phyloP scores from a whole-genome alignment of 352 stramenopile genomes.

The Globisporangium yorkense region DNA sequence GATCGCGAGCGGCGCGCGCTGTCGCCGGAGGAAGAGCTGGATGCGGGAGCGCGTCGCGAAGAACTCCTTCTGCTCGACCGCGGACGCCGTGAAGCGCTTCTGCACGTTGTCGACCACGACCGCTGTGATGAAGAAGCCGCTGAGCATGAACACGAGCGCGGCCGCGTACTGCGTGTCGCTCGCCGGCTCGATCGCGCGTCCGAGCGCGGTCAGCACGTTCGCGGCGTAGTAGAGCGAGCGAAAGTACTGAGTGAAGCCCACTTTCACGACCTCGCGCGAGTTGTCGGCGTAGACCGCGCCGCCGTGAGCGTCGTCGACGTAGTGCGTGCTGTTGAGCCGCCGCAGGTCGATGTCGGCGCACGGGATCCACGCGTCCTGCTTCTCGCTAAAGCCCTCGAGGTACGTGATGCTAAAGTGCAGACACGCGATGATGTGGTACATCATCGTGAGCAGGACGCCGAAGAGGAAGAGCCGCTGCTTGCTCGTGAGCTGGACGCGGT shows the following conservation, averaged over 20 bases:
- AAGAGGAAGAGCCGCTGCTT: constrained; percentile 44
- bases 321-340: constrained; percentile 31
- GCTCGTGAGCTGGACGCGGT: constrained; percentile 39
- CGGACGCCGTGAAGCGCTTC: constrained; percentile 69
- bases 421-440: constrained; percentile 58
- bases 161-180: constrained; percentile 44
- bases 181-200: constrained; percentile 39
- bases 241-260: constrained; percentile 50
- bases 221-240: constrained; percentile 56
- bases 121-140: constrained; percentile 66
- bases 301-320: constrained; percentile 8
- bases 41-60: constrained; percentile 49
- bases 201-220: constrained; percentile 48
- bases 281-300: constrained; percentile 16
- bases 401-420: constrained; percentile 57
- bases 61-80: constrained; percentile 72
- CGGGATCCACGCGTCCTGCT: constrained; percentile 37
- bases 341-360: constrained; percentile 37
- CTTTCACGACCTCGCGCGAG: constrained; percentile 16
- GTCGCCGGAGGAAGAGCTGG: constrained; percentile 59
- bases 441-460: constrained; percentile 34
- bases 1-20: constrained; percentile 49
- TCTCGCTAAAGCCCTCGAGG: constrained; percentile 47
- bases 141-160: constrained; percentile 63
- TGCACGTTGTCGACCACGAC: constrained; percentile 73